These are phyloP conservation scores for Tilletia walkeri DNA, from an alignment of 1,284 basidiomycete species.

Conservation along the genomic window DNA sequence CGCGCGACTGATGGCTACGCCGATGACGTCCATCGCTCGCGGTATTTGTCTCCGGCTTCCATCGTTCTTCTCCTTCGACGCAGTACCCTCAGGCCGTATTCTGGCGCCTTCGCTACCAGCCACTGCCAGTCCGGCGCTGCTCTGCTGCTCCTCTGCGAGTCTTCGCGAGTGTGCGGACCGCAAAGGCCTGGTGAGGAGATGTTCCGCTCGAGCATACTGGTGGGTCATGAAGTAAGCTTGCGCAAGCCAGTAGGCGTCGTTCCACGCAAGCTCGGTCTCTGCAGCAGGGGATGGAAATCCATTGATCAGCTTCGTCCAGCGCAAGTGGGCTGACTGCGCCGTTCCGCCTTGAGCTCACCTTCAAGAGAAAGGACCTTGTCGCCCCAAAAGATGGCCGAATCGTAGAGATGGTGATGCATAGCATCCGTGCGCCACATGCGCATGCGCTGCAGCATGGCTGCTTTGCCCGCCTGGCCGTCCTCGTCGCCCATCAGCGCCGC, in stretches of 20 bases:
- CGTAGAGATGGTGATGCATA: conserved; percentile 94
- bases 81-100: not conserved
- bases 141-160: not conserved
- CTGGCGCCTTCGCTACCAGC: not conserved
- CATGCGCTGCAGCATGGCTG: conserved; percentile 80
- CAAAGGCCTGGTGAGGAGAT: conserved; percentile 80
- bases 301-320: not conserved
- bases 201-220: conserved; percentile 89
- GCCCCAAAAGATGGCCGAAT: conserved; percentile 97
- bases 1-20: conserved; percentile 4
- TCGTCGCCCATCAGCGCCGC: conserved; percentile 60
- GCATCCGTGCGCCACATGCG: conserved; percentile 95
- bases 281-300: not conserved
- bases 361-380: conserved; percentile 93
- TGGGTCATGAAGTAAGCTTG: conserved; percentile 94
- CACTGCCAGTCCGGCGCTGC: not conserved
- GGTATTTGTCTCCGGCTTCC: not conserved
- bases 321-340: too few relatives aligned
- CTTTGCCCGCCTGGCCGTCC: conserved; percentile 64
- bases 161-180: conserved; percentile 23
- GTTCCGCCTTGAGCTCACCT: conserved; percentile 64
- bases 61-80: not conserved
- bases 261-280: conserved; percentile 22
- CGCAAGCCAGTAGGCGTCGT: conserved; percentile 96
- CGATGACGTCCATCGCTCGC: conserved; percentile 5